These are phyloP conservation scores for Fennellomyces sp. DNA, from an alignment of 371 early-diverging fungal species.

Conservation along the genomic window DNA sequence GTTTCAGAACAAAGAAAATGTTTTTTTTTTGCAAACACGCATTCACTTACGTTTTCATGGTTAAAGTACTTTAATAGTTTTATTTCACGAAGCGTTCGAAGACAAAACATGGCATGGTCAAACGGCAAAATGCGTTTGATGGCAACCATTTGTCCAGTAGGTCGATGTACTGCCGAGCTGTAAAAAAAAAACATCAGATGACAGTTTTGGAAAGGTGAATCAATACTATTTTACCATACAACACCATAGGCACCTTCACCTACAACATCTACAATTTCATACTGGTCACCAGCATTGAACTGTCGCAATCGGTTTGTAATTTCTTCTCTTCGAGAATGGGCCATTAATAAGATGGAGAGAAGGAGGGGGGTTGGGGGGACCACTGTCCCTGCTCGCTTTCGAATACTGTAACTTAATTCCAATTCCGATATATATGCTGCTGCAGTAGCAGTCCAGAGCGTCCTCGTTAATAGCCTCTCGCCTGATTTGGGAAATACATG, in stretches of 20 bases:
- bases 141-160: conserved; percentile 89
- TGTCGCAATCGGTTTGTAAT: conserved; percentile 20
- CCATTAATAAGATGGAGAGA: no score
- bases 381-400: no score
- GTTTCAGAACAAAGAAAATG: no score
- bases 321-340: conserved; percentile 22
- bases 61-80: conserved; percentile 89
- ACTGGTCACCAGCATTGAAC: conserved; percentile 30
- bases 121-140: conserved; percentile 92
- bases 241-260: conserved; percentile 72
- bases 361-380: no score
- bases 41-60: conserved; percentile 73
- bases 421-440: no score
- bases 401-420: no score
- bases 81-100: conserved; percentile 87
- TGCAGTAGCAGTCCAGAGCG: no score
- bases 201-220: no score
- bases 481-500: no score
- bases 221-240: conserved; percentile 63
- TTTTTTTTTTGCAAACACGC: no score
- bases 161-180: conserved; percentile 82
- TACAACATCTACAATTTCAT: conserved; percentile 40
- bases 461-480: no score
- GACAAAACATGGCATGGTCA: conserved; percentile 88
- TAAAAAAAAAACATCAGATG: conserved; percentile 22